Percentiles rank a stretch among this genome's conserved stretches.
Conservation (phyloP, 371 early-diverging fungal genomes). For the Mortierella sp. region DNA sequence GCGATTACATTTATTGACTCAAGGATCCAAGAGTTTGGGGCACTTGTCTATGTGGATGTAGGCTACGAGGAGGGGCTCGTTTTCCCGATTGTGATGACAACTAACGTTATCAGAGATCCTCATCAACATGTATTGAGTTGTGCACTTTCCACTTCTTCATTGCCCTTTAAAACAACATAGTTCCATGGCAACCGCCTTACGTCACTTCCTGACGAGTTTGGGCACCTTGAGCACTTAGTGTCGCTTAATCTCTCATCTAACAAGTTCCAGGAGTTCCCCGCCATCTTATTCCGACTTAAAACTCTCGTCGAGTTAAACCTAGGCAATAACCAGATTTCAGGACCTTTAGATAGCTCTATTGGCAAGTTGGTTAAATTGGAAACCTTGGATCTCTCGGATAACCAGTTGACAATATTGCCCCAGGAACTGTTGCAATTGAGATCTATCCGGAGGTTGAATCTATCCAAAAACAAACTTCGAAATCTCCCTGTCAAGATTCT, state of each 20-base stretch:
- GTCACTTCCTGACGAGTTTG: conserved; percentile 60
- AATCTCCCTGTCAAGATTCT: conserved; percentile 56
- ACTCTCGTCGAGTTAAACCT: conserved; percentile 62
- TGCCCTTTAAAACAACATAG: conserved; percentile 41
- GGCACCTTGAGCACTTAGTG: conserved; percentile 56
- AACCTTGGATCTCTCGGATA: conserved; percentile 71
- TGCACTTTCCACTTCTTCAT: not conserved
- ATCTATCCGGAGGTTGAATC: conserved; percentile 63
- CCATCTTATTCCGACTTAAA: conserved; percentile 50
- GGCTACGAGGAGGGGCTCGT: conserved; percentile 7
- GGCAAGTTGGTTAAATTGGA: conserved; percentile 55
- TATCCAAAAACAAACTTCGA: conserved; percentile 65
- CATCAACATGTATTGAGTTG: conserved; percentile 1
- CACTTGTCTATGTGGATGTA: conserved; percentile 75
- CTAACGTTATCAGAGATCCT: not conserved
- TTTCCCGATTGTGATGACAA: not conserved
- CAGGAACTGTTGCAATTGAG: conserved; percentile 57
- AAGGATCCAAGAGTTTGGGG: conserved; percentile 71
- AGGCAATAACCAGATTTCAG: conserved; percentile 59
- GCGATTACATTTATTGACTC: conserved; percentile 65
- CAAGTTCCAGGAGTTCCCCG: conserved; percentile 59
- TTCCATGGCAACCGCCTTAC: conserved; percentile 65
- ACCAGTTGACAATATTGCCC: conserved; percentile 64
- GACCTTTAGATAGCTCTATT: conserved; percentile 49
- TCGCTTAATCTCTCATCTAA: conserved; percentile 62